Evolutionary conservation across 257 asterid genomes (phyloP).

Genomic region (Salvia rosmarinus): DNA sequence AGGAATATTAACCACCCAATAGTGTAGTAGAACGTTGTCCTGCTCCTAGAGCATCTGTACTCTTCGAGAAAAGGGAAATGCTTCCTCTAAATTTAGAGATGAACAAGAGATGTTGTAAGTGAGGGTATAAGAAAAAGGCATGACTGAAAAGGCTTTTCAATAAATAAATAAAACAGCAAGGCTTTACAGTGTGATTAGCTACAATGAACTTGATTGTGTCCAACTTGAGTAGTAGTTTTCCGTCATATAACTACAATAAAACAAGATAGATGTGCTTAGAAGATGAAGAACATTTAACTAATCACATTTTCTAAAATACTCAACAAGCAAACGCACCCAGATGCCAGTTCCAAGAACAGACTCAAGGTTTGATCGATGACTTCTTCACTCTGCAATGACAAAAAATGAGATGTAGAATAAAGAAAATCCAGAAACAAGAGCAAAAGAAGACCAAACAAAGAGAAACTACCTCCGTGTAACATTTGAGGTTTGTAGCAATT

Average conservation of each 20-base stretch:
- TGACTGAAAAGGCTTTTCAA: slow-evolving; percentile 22
- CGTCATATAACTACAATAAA: slow-evolving; percentile 84
- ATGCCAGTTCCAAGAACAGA: slow-evolving; percentile 90
- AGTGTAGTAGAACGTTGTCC: slow-evolving; percentile 88
- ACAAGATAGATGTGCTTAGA: slow-evolving; percentile 25
- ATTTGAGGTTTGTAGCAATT: slow-evolving; percentile 90
- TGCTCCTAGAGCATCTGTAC: slow-evolving; percentile 84
- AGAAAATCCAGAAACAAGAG: slow-evolving; percentile 23
- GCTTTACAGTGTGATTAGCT: slow-evolving; percentile 77
- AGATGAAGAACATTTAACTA: slow-evolving; percentile 20
- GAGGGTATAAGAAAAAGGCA: slow-evolving; percentile 18
- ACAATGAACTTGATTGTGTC: slow-evolving; percentile 87
- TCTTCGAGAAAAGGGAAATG: slow-evolving; percentile 93
- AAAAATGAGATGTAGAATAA: slow-evolving; percentile 34
- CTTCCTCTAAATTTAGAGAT: slow-evolving; percentile 62
- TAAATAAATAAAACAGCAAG: slow-evolving; percentile 28
- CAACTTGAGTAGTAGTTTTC: slow-evolving; percentile 92
- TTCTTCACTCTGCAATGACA: slow-evolving; percentile 70
- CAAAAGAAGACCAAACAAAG: slow-evolving; percentile 16
- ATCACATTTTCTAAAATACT: slow-evolving; percentile 5
- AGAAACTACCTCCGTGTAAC: slow-evolving; percentile 73
- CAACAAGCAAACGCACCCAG: slow-evolving; percentile 68
- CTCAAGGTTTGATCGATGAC: slow-evolving; percentile 88
- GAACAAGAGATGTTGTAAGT: slow-evolving; percentile 25
- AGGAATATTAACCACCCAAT: slow-evolving; percentile 89